Conservation (phyloP, 306 rosid genomes). For the Trifolium subterraneum region DNA sequence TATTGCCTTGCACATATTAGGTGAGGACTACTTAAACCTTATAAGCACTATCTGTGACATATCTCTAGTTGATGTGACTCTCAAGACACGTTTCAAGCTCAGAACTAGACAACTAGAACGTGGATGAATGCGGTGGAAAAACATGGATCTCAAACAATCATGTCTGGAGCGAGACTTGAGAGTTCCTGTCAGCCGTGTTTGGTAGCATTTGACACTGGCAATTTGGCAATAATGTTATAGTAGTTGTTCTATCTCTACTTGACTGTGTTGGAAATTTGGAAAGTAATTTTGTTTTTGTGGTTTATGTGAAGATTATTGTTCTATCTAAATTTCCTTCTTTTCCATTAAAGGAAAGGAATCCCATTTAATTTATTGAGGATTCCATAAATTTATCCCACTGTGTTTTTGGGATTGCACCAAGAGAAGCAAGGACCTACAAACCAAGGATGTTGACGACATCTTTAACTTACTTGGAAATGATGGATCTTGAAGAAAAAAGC, state of each 20-base stretch:
- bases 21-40: background rate
- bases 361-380: background rate
- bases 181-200: background rate
- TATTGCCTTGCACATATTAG: background rate
- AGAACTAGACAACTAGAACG: too few relatives aligned
- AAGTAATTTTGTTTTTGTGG: background rate
- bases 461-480: slow-evolving; percentile 74
- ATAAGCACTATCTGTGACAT: background rate
- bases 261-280: background rate
- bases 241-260: background rate
- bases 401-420: background rate
- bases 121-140: too few relatives aligned
- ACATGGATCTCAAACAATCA: too few relatives aligned
- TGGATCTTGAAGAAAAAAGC: slow-evolving; percentile 55
- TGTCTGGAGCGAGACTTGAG: background rate
- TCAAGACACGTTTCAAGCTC: background rate
- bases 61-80: background rate
- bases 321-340: too few relatives aligned
- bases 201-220: background rate
- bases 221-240: background rate
- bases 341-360: background rate
- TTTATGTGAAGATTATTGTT: background rate
- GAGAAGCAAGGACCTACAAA: background rate
- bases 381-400: background rate
- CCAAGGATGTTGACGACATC: background rate